Conservation (phyloP, 2,329 filamentous ascomycete species). For the Monilinia laxa region DNA sequence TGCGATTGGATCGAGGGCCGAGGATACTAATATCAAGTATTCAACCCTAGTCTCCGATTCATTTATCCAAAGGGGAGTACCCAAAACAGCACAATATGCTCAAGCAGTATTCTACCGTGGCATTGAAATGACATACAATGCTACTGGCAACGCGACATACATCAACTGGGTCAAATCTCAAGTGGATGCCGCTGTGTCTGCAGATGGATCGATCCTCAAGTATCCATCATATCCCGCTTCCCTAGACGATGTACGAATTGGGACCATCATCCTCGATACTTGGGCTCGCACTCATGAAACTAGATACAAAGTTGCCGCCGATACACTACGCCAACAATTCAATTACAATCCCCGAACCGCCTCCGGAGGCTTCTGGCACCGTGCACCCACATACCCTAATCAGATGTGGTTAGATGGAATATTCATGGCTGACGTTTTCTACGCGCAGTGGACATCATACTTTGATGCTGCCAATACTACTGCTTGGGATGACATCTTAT, state of each 20-base stretch:
- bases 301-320: slow-evolving; percentile 52
- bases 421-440: slow-evolving; percentile 47
- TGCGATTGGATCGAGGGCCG: slow-evolving; percentile 4
- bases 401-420: slow-evolving; percentile 58
- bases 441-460: slow-evolving; percentile 31
- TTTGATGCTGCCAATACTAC: slow-evolving; percentile 36
- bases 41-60: slow-evolving; percentile 20
- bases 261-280: slow-evolving; percentile 31
- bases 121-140: slow-evolving; percentile 42
- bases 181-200: slow-evolving; percentile 49
- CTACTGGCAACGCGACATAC: slow-evolving; percentile 47
- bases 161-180: slow-evolving; percentile 47
- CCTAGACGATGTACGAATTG: slow-evolving; percentile 54
- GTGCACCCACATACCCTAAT: slow-evolving; percentile 45
- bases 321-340: slow-evolving; percentile 48
- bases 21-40: slow-evolving; percentile 4
- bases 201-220: slow-evolving; percentile 48
- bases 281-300: slow-evolving; percentile 42
- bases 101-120: slow-evolving; percentile 22
- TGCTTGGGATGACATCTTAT: slow-evolving; percentile 38
- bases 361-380: slow-evolving; percentile 51
- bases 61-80: slow-evolving; percentile 14
- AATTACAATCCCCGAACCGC: slow-evolving; percentile 51
- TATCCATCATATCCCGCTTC: slow-evolving; percentile 52
- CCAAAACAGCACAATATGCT: slow-evolving; percentile 14